Percentiles rank a stretch among this genome's conserved stretches.
phyloP scores from a whole-genome alignment of 345 rosid genomes.

The Hibiscus syriacus region DNA sequence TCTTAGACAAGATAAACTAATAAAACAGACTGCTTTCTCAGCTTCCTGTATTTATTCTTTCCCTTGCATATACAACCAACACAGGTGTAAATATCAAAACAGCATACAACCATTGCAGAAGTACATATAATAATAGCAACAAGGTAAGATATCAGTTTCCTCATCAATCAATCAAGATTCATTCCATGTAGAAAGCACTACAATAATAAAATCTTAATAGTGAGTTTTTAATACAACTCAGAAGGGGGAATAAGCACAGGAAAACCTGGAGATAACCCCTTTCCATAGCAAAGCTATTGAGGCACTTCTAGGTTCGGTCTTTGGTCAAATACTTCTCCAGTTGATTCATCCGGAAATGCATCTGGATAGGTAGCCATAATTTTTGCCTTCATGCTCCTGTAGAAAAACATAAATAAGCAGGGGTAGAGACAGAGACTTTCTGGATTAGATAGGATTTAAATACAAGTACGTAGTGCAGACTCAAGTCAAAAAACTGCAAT shows the following conservation, averaged over 20 bases:
- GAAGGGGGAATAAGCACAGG: neutral
- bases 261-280: neutral
- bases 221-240: neutral
- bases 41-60: neutral
- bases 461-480: no score
- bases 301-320: slow-evolving; percentile 80
- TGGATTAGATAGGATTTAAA: no score
- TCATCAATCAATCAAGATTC: neutral
- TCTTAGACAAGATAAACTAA: neutral
- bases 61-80: neutral
- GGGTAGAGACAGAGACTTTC: no score
- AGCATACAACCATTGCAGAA: neutral
- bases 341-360: slow-evolving; percentile 74
- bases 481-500: neutral
- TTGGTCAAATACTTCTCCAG: slow-evolving; percentile 52
- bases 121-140: neutral
- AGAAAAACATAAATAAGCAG: neutral
- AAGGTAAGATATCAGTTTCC: neutral
- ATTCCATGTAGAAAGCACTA: neutral
- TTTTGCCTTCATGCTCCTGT: slow-evolving; percentile 68
- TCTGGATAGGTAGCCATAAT: slow-evolving; percentile 38
- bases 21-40: neutral
- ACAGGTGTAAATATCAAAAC: neutral
- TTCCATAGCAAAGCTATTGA: slow-evolving; percentile 14
- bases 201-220: neutral